Evolutionary conservation across 768 basidiomycete genomes (phyloP), one percentile per base, ranked within the genome.

Genomic region (Xanthoconium stramineum): DNA sequence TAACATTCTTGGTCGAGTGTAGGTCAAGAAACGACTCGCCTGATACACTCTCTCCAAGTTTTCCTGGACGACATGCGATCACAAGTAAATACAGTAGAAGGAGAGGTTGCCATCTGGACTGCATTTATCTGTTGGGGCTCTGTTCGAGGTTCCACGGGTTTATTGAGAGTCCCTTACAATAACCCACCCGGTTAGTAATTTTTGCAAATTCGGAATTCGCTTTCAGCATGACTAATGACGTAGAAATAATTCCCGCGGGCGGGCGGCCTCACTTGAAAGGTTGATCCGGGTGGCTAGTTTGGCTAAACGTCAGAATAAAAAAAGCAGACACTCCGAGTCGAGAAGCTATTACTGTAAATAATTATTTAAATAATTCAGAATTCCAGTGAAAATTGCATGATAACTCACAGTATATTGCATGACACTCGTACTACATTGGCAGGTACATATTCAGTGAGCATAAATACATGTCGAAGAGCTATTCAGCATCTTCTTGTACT

Each of bases 11-110:
- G 14, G 30, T 11, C 5, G 6, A 49, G 50, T 28, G 17, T 28
- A 19, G 28, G 9, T 10, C n/a, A 10, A 5, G 15, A 28, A 8
- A 50, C 3, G 7, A n/a, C 7, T 29, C 58, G 75, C 76, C 62
- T 65, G 50, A 77, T 69, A 44, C 75, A 68, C 11, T 76, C 74
- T 28, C 35, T 62, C 74, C 74, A 76, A 5, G 66, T 38, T 64
- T 75, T 77, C 63, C 64, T 65, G 35, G 61, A 40, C 17, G 62
- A 15, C 64, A 62, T 61, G 46, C 32, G 32, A 19, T 32, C 17
- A 47, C n/a, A 33, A 33, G 46, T 6, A 17, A 28, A 28, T 32
- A 35, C 45, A 9, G 15, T n/a, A 11, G 19, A 11, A n/a, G 15
- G 30, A 12, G 17, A 11, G n/a, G 32, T 19, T 12, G 46, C 46